These are phyloP conservation scores for Scenedesmus sp. DNA, from an alignment of 163 green algal genomes.

Conservation along the genomic window DNA sequence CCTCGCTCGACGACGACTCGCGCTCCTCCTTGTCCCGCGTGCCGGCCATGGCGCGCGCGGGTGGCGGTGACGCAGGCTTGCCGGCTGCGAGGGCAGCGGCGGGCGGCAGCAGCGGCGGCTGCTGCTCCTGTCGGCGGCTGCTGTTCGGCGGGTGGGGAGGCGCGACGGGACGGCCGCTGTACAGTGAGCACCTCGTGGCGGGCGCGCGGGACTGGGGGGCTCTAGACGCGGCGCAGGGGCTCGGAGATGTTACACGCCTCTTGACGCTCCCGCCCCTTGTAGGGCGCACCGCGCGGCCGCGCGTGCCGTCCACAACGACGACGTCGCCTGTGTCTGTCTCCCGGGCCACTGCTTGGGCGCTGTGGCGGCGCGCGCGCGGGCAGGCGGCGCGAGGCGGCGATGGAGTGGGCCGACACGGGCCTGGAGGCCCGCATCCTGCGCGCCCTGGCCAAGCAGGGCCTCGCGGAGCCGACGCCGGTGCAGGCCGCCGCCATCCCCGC, in stretches of 20 bases:
- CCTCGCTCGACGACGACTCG: not conserved
- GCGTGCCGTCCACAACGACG: not conserved
- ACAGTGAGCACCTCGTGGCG: not conserved
- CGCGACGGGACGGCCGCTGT: not conserved
- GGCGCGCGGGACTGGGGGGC: too few species aligned
- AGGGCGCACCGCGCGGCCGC: too few species aligned
- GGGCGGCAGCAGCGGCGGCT: too few species aligned
- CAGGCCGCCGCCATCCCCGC: slow-evolving; percentile 78
- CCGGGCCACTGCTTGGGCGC: not conserved
- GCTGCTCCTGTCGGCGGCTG: not conserved
- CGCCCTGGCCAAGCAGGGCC: slow-evolving; percentile 78
- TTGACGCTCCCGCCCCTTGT: too few species aligned
- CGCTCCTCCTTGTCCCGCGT: too few species aligned
- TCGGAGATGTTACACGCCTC: too few species aligned
- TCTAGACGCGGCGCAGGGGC: too few species aligned
- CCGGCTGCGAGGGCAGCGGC: too few species aligned
- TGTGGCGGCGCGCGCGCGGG: slow-evolving; percentile 70
- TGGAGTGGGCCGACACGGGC: slow-evolving; percentile 78
- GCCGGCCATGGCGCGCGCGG: too few species aligned
- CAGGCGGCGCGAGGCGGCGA: too few species aligned
- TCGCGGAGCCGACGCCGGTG: slow-evolving; percentile 82
- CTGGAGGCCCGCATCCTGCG: slow-evolving; percentile 88
- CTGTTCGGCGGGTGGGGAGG: not conserved
- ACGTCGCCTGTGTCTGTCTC: not conserved
- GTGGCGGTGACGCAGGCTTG: too few species aligned